Evolutionary conservation across 805 yeast genomes (phyloP), one percentile per base, ranked within the genome.

Genomic region (Candida glaebosa): DNA sequence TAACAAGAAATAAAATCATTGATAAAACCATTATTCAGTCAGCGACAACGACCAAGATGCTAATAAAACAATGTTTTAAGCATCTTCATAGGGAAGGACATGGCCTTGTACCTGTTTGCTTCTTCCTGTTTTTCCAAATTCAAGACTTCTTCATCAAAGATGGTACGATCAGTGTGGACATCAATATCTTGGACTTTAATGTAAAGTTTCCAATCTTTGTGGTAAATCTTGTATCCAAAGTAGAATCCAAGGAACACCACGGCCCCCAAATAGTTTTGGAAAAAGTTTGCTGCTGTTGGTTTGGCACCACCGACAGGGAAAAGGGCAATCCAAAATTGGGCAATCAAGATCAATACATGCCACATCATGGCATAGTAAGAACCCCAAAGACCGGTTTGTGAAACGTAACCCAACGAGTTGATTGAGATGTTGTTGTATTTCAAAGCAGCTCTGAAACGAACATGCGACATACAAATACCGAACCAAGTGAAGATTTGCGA

Each of bases 301-400:
- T 44, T 55, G 16, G 53, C 49, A 7, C 52, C 51, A 3, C 60
- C 67, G 42, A 59, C 47, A 6, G 75, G 75, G 58, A 47, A 69
- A 42, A 69, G 63, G 3, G 74, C 70, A 37, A 69, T 67, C 71
- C 71, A 69, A 52, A 69, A 69, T 50, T 69, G 73, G 18, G 69
- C 71, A 41, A 69, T 53, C 48, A 69, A 57, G 38, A 69, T 60
- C 38, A 69, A 57, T 10, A 49, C 34, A 47, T 58, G 62, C 52
- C 61, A 57, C 3, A 50, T 41, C 37, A 63, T 50, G 10, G 69
- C 65, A 37, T 63, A 65, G 38, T 51, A 54, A 4, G 73, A 67
- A 9, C 75, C 75, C 49, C 56, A 50, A 17, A 61, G 58, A 20
- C 73, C 75, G 7, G 75, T 71, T 18, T 67, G 60, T 3, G 71